These are phyloP conservation scores for Pholiota conissans DNA, from an alignment of 768 basidiomycete genomes.

Conservation along the genomic window DNA sequence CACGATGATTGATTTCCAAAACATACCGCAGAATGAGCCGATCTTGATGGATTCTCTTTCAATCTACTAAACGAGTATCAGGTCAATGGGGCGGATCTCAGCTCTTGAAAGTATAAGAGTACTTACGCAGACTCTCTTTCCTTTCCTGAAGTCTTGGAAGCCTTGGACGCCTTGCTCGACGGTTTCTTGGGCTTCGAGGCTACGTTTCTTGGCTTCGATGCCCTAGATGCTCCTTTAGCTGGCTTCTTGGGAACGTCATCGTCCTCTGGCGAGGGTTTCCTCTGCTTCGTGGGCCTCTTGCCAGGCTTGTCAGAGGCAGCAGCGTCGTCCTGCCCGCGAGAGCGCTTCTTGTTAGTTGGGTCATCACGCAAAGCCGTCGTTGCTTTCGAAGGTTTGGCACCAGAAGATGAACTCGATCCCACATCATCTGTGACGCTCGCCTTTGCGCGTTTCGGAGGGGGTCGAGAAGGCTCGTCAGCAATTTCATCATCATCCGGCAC, in stretches of 20 bases:
- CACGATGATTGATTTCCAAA: not conserved
- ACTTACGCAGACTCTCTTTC: not conserved
- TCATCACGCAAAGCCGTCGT: not conserved
- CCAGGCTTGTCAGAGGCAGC: not conserved
- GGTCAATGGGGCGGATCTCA: not conserved
- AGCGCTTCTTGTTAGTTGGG: not conserved
- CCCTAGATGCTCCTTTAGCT: not conserved
- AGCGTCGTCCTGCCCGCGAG: not conserved
- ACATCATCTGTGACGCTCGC: not conserved
- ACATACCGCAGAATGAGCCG: not conserved
- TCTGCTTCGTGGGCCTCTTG: not conserved
- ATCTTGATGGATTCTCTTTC: not conserved
- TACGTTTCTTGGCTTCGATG: not conserved
- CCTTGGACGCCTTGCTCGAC: not conserved
- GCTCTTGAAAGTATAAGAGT: not conserved
- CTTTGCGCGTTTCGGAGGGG: constrained; percentile 11
- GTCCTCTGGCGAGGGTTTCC: not conserved
- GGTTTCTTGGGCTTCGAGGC: not conserved
- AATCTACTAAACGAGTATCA: not conserved
- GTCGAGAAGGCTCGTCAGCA: not conserved
- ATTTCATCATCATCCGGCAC: not conserved
- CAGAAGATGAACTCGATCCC: not conserved
- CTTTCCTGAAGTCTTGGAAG: not conserved
- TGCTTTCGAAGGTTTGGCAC: not conserved
- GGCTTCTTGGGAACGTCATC: not conserved